phyloP scores from a whole-genome alignment of 2,329 filamentous ascomycete genomes.

The Trichoderma lentiforme region DNA sequence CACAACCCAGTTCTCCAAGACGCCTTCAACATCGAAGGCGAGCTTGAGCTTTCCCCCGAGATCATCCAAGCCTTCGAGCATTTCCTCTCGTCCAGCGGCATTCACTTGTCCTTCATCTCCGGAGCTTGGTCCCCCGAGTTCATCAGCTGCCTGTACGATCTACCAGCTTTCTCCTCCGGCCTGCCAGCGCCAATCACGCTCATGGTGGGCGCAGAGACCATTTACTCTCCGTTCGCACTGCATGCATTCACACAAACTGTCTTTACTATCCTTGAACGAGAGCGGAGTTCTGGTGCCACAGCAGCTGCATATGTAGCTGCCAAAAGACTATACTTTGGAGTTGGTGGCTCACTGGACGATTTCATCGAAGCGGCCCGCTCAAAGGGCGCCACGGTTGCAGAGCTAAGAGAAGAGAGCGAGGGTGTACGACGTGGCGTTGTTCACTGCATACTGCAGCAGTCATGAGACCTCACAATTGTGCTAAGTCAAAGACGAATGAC shows the following conservation, averaged over 20 bases:
- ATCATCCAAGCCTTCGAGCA: constrained; percentile 57
- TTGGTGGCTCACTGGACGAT: constrained; percentile 76
- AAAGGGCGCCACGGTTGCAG: constrained; percentile 47
- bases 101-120: constrained; percentile 65
- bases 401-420: constrained; percentile 56
- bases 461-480: not conserved
- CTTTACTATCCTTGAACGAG: constrained; percentile 52
- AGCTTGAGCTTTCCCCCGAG: constrained; percentile 60
- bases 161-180: constrained; percentile 19
- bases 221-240: constrained; percentile 73
- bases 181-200: constrained; percentile 37
- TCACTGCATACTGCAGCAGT: constrained; percentile 39
- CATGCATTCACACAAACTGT: constrained; percentile 66
- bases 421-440: constrained; percentile 62
- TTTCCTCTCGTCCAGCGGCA: constrained; percentile 47
- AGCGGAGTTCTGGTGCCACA: constrained; percentile 37
- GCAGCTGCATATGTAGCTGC: constrained; percentile 67
- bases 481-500: not conserved
- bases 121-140: constrained; percentile 71
- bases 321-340: constrained; percentile 80
- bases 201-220: constrained; percentile 74
- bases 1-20: constrained; percentile 39
- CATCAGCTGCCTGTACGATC: constrained; percentile 52
- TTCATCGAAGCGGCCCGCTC: constrained; percentile 55
- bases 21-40: constrained; percentile 51